phyloP scores from a whole-genome alignment of 306 rosid species.

The Crotalaria pallida region DNA sequence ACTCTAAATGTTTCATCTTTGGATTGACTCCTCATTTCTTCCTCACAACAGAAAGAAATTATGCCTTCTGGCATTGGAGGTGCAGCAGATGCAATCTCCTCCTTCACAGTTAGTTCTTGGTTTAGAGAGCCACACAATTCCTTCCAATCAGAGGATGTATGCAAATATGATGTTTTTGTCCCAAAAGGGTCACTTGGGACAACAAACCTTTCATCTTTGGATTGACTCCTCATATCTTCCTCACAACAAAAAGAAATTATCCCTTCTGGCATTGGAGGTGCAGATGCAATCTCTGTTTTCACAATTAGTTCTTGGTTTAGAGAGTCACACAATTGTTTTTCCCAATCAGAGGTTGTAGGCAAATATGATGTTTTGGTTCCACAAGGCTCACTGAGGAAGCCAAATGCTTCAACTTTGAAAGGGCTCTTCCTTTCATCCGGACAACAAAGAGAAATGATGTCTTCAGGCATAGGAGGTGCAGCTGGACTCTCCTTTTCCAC shows the following conservation, averaged over 20 bases:
- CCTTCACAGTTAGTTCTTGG: conserved; percentile 5
- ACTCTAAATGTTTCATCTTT: conserved; percentile 9
- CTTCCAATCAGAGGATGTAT: background rate
- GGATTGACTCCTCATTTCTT: conserved; percentile 18
- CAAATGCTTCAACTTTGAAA: background rate
- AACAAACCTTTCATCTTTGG: background rate
- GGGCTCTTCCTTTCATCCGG: conserved; percentile 11
- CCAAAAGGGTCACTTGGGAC: conserved; percentile 2
- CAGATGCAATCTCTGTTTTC: conserved; percentile 28
- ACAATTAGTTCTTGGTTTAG: background rate
- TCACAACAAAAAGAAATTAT: background rate
- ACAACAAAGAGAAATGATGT: background rate
- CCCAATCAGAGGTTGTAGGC: background rate
- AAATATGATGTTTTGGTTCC: conserved; percentile 13
- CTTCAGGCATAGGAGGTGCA: conserved; percentile 33
- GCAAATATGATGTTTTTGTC: conserved; percentile 3
- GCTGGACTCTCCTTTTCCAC: conserved; percentile 26
- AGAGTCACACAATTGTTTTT: background rate
- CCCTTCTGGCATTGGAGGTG: conserved; percentile 29
- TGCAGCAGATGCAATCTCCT: conserved; percentile 39
- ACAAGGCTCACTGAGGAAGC: background rate
- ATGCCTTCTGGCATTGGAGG: conserved; percentile 30
- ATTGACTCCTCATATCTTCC: conserved; percentile 6
- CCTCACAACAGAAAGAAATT: conserved; percentile 12
- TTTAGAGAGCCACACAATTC: background rate